Percentiles rank a stretch among this genome's conserved stretches.
phyloP scores from a whole-genome alignment of 495 filamentous ascomycete species.

The Daldinia decipiens region DNA sequence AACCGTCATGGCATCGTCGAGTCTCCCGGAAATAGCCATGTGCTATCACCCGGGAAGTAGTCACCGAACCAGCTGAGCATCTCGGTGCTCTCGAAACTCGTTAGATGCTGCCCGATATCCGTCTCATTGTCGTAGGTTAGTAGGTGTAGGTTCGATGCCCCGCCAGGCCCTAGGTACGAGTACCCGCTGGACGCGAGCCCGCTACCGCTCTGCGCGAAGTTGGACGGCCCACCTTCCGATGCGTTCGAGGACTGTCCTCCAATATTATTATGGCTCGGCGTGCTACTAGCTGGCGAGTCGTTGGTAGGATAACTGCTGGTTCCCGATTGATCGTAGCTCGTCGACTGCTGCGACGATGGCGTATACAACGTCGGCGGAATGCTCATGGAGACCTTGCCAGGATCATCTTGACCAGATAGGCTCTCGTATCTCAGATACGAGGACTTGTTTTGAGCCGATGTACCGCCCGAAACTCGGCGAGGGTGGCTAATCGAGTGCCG shows the following conservation, averaged over 20 bases:
- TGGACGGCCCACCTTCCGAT: constrained; percentile 43
- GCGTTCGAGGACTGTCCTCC: constrained; percentile 10
- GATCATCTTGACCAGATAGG: constrained; percentile 44
- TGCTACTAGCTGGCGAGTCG: constrained; percentile 49
- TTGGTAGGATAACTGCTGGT: constrained; percentile 31
- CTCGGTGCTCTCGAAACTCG: constrained; percentile 77
- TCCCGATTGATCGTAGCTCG: constrained; percentile 45
- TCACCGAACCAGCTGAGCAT: constrained; percentile 73
- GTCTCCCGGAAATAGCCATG: constrained; percentile 58
- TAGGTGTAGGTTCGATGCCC: constrained; percentile 46
- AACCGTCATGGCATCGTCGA: constrained; percentile 33
- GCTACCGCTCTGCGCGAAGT: constrained; percentile 54
- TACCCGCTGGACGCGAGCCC: constrained; percentile 54
- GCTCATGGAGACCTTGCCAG: constrained; percentile 47
- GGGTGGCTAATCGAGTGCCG: constrained; percentile 56
- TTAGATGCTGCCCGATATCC: constrained; percentile 54
- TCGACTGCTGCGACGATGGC: constrained; percentile 47
- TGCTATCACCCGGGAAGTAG: constrained; percentile 71
- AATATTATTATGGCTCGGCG: constrained; percentile 36
- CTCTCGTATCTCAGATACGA: constrained; percentile 53
- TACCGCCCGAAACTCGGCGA: constrained; percentile 53
- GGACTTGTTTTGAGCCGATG: constrained; percentile 50
- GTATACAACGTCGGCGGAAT: constrained; percentile 44
- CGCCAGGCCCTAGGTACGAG: constrained; percentile 53
- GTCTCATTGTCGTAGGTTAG: constrained; percentile 53